Percentiles rank a stretch among this genome's conserved stretches.
phyloP scores from a whole-genome alignment of 2,329 filamentous ascomycete species.

The Venturia nashicola region DNA sequence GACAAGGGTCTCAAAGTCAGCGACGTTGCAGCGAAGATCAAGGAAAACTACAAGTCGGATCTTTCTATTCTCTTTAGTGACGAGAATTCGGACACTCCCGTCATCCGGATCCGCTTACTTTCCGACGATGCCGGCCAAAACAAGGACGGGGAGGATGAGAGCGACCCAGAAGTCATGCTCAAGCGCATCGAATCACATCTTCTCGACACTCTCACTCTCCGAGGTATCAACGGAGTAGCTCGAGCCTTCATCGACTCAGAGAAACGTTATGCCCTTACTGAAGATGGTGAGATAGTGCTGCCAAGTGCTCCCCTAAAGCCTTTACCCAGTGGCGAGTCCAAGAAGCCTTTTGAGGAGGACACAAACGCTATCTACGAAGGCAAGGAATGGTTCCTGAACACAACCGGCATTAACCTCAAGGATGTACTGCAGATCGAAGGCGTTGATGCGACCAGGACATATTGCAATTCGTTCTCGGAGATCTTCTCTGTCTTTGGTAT shows the following conservation, averaged over 20 bases:
- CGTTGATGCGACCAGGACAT: slow-evolving; percentile 74
- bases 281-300: background rate
- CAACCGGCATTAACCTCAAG: slow-evolving; percentile 75
- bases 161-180: slow-evolving; percentile 80
- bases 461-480: slow-evolving; percentile 92
- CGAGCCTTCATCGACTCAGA: slow-evolving; percentile 71
- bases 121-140: slow-evolving; percentile 32
- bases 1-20: slow-evolving; percentile 88
- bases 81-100: slow-evolving; percentile 90
- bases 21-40: slow-evolving; percentile 81
- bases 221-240: slow-evolving; percentile 79
- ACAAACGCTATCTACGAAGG: slow-evolving; percentile 31
- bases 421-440: slow-evolving; percentile 78
- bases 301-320: background rate
- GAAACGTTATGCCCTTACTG: background rate
- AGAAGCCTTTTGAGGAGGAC: too few relatives aligned
- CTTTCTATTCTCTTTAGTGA: slow-evolving; percentile 93
- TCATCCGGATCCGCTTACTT: slow-evolving; percentile 83
- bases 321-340: slow-evolving; percentile 50
- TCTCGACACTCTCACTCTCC: slow-evolving; percentile 78
- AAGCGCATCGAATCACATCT: slow-evolving; percentile 87
- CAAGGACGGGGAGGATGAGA: slow-evolving; percentile 58
- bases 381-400: slow-evolving; percentile 93
- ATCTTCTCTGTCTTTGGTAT: slow-evolving; percentile 93
- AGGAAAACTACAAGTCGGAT: slow-evolving; percentile 73